A percentile compares a stretch with the other conserved stretches of the same genome.
Evolutionary conservation across 2,329 filamentous ascomycete genomes (phyloP).

Genomic region (Graphiopsis chlorocephala): DNA sequence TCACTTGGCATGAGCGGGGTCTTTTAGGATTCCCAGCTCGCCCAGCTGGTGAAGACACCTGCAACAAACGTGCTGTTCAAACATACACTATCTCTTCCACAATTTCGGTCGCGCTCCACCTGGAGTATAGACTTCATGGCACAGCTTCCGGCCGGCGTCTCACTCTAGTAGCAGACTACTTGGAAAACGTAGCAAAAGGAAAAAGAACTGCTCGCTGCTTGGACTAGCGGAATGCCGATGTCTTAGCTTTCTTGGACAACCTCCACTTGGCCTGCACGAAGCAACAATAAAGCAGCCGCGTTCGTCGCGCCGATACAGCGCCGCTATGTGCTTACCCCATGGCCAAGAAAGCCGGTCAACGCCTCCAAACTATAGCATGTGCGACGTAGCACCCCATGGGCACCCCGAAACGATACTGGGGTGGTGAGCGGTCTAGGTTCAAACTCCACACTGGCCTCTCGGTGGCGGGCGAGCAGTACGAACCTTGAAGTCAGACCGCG

Average conservation of each 20-base stretch:
- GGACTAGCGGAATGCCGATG: conserved; percentile 11
- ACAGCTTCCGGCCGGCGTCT: neutral
- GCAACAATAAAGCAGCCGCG: conserved; percentile 10
- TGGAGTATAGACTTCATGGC: neutral
- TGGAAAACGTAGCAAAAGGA: neutral
- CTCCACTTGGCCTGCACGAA: conserved; percentile 15
- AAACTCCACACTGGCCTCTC: too few species aligned
- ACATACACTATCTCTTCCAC: neutral
- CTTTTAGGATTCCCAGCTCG: neutral
- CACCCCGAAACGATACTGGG: conserved; percentile 8
- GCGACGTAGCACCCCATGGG: conserved; percentile 11
- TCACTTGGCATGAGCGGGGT: neutral
- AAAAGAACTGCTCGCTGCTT: neutral
- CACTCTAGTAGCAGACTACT: neutral
- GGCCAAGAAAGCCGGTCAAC: conserved; percentile 7
- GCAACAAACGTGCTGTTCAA: neutral
- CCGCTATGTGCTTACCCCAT: conserved; percentile 8
- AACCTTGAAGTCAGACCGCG: too few species aligned
- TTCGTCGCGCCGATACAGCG: conserved; percentile 1
- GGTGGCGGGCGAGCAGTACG: too few species aligned
- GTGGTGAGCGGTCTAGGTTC: too few species aligned
- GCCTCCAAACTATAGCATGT: conserved; percentile 8
- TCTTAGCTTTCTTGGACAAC: conserved; percentile 14
- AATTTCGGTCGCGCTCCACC: neutral
- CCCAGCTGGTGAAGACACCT: neutral